Base-by-base conservation (phyloP, 2,329 filamentous ascomycete species). In the Aspergillus japonicus region DNA sequence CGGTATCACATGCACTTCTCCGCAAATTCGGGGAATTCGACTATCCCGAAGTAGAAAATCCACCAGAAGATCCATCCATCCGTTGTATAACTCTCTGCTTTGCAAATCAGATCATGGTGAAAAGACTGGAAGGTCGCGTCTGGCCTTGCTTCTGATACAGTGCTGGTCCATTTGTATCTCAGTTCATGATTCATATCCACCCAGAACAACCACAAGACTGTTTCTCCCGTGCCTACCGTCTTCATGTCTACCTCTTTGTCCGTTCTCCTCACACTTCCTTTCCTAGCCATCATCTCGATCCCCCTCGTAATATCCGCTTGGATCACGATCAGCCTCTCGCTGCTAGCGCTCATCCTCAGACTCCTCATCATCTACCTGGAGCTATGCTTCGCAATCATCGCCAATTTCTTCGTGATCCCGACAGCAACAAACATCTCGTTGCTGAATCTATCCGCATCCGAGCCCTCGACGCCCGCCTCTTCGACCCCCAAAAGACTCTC, bases 291-390 rank as follows among this genome's bases (percentile, higher is more conserved):
- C 63, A 78, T 88, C 68, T 87, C 86, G 23, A 75, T 89, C 12
- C 87, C 88, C 8, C 80, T 90, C 56, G 81, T 85, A 65, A 70
- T 89, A 53, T 83, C 87, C 57, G 88, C 88, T 55, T 83, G 81
- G 63, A 75, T 89, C 63, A 90, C 88, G 33, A 86, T 87, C 57
- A 81, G 80, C 4, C 66, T 89, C 51, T 86, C 88, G 44, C 84
- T 88, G 64, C 78, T 83, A 42, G 79, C 88, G 39, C 81, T 90
- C 52, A 81, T 85, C 68, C 75, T 88, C 62, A 82, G 87, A 24
- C 82, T 87, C 24, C 76, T 83, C 50, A 69, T 88, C 54, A 82
- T 89, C 58, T 89, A 89, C 69, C 74, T 88, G 61, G 86, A 89
- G 68, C 78, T 90, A 54, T 82, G 80, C 48, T 72, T 85, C 21